Base-by-base conservation (phyloP, 2,329 filamentous ascomycete species). In the Fusarium hostae region DNA sequence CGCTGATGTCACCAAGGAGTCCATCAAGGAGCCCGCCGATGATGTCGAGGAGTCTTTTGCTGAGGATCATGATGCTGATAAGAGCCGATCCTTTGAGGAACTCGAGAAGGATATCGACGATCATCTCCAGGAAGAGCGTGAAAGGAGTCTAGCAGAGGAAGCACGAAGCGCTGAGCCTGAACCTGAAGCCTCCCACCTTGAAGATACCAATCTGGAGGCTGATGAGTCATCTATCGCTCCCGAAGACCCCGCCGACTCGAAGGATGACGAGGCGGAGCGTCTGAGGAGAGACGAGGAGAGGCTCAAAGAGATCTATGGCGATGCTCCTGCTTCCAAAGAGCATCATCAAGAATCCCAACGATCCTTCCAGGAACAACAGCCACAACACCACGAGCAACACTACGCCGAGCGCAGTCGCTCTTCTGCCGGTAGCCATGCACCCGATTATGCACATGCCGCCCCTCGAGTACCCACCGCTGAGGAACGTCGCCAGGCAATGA, bases 241-340 rank as follows among this genome's bases (percentile, higher is more conserved):
- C 7, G 71, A 72, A 35, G 55, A 34, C 6, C 59, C 48, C 18
- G 12, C 35, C 9, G 52, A 48, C 15, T 41, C 47, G 3, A 66
- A 56, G 43, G 37, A 34, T 3, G 58, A 62, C 11, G 58, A 60
- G 13, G 78, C 80, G n/a, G 79, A 82, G 28, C 82, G 81, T 13
- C 81, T 81, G 4, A 77, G 77, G 15, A 79, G 79, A 5, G 86
- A 89, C 3, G 85, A 87, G 66, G 86, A 86, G 55, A 83, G 86
- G 4, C 78, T 87, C 35, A 82, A 86, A 9, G 87, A 90, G 66
- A 86, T 87, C 24, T 89, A 89, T 30, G 72, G 75, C 9, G 59
- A 72, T 26, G 39, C 22, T 10, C 32, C 75, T 44, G 58, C 64
- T 32, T 30, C 54, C 5, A 45, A 70, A 28, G 51, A 65, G 5